Conservation (phyloP, 257 asterid genomes). For the Catharanthus roseus region DNA sequence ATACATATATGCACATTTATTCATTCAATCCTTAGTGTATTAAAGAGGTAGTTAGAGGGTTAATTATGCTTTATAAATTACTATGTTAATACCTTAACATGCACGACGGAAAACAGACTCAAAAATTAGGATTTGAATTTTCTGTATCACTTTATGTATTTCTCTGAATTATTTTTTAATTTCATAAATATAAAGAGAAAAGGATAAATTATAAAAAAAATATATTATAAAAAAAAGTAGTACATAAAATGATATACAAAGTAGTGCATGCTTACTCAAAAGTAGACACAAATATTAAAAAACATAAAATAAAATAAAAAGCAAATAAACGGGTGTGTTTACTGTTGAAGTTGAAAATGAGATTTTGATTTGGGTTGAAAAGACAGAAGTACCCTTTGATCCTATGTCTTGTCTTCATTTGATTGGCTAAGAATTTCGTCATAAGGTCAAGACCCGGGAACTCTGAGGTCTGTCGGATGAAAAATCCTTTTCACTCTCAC, state of each 20-base stretch:
- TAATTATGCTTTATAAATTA: background rate
- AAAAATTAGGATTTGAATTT: too few species aligned
- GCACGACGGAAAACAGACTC: background rate
- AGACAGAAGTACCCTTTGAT: background rate
- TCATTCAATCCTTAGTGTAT: background rate
- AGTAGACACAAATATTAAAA: too few species aligned
- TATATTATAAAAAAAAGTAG: too few species aligned
- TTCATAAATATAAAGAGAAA: too few species aligned
- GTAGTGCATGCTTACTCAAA: too few species aligned
- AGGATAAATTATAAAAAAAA: too few species aligned
- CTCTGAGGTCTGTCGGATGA: conserved; percentile 11
- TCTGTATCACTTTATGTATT: too few species aligned
- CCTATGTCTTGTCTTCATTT: conserved; percentile 3
- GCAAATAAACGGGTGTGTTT: too few species aligned
- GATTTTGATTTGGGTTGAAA: background rate
- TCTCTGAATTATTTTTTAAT: too few species aligned
- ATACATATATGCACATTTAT: too few species aligned
- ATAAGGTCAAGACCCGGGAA: background rate
- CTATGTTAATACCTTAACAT: background rate
- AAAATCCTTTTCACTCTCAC: conserved; percentile 20
- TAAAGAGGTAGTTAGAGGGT: conserved; percentile 13
- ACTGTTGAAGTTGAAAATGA: background rate
- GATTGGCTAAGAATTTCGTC: conserved; percentile 9
- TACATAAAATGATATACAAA: too few species aligned
- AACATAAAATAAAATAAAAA: too few species aligned